Evolutionary conservation across 1,284 basidiomycete genomes (phyloP).

Genomic region (Microbotryum saponariae): DNA sequence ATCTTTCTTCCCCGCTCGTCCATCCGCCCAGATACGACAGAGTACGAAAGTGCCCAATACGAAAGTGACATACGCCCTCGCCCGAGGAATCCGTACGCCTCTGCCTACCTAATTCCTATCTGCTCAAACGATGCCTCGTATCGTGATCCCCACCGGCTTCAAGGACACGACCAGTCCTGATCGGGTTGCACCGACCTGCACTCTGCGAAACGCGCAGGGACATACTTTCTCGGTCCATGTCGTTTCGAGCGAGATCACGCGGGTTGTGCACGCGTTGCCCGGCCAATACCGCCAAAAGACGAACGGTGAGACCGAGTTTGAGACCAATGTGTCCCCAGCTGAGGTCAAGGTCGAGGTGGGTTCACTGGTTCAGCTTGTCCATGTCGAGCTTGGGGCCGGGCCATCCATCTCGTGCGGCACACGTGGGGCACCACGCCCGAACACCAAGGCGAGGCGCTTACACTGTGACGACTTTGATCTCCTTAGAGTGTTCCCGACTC

Average conservation of each 20-base stretch:
- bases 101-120: no score
- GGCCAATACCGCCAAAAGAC: not conserved
- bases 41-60: no score
- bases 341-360: not conserved
- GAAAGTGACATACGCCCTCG: no score
- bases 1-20: no score
- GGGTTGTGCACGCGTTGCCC: conserved; percentile 4
- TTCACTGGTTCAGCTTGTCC: not conserved
- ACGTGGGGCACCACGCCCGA: no score
- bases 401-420: no score
- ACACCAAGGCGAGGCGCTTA: no score
- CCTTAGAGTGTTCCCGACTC: not conserved
- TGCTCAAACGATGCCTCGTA: no score
- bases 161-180: no score
- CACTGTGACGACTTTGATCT: not conserved
- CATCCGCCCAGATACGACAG: no score
- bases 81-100: no score
- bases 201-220: conserved; percentile 2
- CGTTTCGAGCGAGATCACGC: not conserved
- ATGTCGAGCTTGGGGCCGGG: not conserved
- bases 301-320: conserved; percentile 4
- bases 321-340: not conserved
- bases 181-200: not conserved
- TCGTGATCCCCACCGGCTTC: no score
- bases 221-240: conserved; percentile 2